Percentiles rank a stretch among this genome's conserved stretches.
These are phyloP conservation scores for Aspergillus fijiensis DNA, from an alignment of 2,329 filamentous ascomycete genomes.

Conservation along the genomic window DNA sequence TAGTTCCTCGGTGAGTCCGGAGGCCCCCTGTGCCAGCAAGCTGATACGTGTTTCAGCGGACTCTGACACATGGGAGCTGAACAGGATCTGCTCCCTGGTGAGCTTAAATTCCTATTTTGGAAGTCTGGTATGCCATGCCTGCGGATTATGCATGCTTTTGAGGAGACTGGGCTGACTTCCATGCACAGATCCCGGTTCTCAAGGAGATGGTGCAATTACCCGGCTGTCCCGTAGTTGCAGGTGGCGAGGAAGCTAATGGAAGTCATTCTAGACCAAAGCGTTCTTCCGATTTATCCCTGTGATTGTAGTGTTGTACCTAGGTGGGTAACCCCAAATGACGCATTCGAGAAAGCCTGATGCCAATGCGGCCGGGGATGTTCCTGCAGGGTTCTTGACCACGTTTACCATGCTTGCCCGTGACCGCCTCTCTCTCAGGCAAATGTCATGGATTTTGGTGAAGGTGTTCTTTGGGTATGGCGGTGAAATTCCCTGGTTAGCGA, in stretches of 20 bases:
- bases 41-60: constrained; percentile 8
- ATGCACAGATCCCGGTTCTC: constrained; percentile 71
- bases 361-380: background rate
- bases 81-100: constrained; percentile 78
- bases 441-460: constrained; percentile 61
- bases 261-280: constrained; percentile 64
- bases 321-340: constrained; percentile 4
- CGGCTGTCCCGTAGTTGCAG: background rate
- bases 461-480: constrained; percentile 59
- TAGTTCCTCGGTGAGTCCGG: constrained; percentile 66
- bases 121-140: constrained; percentile 35
- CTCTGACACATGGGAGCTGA: constrained; percentile 19
- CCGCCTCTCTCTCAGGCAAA: constrained; percentile 54
- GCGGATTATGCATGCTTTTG: constrained; percentile 17
- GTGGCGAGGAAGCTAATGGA: constrained; percentile 27
- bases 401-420: constrained; percentile 61
- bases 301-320: constrained; percentile 75
- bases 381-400: constrained; percentile 76
- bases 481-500: constrained; percentile 20
- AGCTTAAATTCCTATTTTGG: constrained; percentile 86
- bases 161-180: constrained; percentile 18
- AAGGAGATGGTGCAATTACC: constrained; percentile 72
- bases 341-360: background rate
- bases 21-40: background rate
- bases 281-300: constrained; percentile 80